phyloP scores from a whole-genome alignment of 2,329 filamentous ascomycete genomes.

The Neofusicoccum parvum region DNA sequence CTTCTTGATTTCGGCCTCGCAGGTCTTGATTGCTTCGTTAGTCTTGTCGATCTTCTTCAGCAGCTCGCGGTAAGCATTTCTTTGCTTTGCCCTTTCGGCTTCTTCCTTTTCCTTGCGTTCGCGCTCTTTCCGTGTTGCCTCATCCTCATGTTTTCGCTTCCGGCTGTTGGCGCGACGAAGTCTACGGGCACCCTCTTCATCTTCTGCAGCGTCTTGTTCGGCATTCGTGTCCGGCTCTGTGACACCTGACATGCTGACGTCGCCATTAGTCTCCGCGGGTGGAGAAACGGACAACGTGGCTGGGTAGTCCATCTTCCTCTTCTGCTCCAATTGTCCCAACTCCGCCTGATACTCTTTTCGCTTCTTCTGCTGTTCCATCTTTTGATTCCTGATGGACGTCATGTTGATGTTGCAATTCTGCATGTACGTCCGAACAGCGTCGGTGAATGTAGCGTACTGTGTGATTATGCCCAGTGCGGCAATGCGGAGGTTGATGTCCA shows the following conservation, averaged over 20 bases:
- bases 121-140: slow-evolving; percentile 62
- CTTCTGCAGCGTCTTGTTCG: slow-evolving; percentile 67
- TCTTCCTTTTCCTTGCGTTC: slow-evolving; percentile 64
- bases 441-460: slow-evolving; percentile 83
- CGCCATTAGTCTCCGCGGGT: slow-evolving; percentile 52
- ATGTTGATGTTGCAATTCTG: slow-evolving; percentile 91
- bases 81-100: slow-evolving; percentile 67
- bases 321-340: slow-evolving; percentile 69
- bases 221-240: slow-evolving; percentile 64
- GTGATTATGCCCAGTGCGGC: slow-evolving; percentile 82
- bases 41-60: slow-evolving; percentile 88
- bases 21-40: slow-evolving; percentile 75
- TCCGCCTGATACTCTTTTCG: slow-evolving; percentile 67
- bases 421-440: slow-evolving; percentile 83
- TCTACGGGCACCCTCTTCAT: slow-evolving; percentile 57
- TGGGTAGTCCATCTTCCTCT: slow-evolving; percentile 71
- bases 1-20: slow-evolving; percentile 81
- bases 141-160: slow-evolving; percentile 73
- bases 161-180: slow-evolving; percentile 63
- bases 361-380: slow-evolving; percentile 86
- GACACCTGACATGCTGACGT: slow-evolving; percentile 63
- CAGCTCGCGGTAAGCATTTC: slow-evolving; percentile 76
- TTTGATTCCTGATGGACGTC: slow-evolving; percentile 93
- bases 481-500: slow-evolving; percentile 83
- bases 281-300: slow-evolving; percentile 70